Conservation (phyloP, 768 basidiomycete species). For the Cubamyces sp. region DNA sequence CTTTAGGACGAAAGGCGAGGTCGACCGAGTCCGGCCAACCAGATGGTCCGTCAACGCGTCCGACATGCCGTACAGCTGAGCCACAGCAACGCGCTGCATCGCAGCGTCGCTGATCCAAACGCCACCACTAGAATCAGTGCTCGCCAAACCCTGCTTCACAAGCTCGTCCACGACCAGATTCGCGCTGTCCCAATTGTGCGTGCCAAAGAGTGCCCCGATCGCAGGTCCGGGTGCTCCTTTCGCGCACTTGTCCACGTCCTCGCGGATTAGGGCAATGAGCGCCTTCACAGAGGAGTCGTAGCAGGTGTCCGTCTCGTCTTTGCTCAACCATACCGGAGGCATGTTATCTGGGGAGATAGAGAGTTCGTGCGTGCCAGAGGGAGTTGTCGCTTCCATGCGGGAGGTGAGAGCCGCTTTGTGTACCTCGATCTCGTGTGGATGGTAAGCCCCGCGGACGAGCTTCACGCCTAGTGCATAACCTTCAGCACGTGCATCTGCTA, state of each 20-base stretch:
- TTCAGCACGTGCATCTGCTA: conserved; percentile 65
- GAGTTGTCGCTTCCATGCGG: conserved; percentile 10
- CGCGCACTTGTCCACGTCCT: conserved; percentile 46
- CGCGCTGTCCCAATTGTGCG: conserved; percentile 81
- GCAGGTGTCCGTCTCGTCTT: conserved; percentile 72
- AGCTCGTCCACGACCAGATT: conserved; percentile 64
- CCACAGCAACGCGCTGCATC: conserved; percentile 69
- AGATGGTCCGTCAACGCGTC: conserved; percentile 79
- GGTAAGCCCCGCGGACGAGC: conserved; percentile 93
- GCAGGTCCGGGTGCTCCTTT: conserved; percentile 22
- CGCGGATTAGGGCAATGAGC: conserved; percentile 57
- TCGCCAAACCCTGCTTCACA: conserved; percentile 57
- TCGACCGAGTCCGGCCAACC: conserved; percentile 52
- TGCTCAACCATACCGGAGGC: conserved; percentile 72
- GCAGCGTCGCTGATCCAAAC: conserved; percentile 55
- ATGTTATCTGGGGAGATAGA: conserved; percentile 61
- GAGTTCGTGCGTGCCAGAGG: conserved; percentile 24
- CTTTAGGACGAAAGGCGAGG: conserved; percentile 80
- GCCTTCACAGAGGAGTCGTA: conserved; percentile 66
- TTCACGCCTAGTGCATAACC: conserved; percentile 86
- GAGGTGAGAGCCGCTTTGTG: conserved; percentile 36
- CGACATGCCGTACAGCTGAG: conserved; percentile 89
- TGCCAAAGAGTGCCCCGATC: conserved; percentile 80
- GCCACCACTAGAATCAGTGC: conserved; percentile 25
- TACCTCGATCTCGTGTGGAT: conserved; percentile 69